Base-by-base conservation (phyloP, 1,284 basidiomycete species). In the Malassezia globosa region DNA sequence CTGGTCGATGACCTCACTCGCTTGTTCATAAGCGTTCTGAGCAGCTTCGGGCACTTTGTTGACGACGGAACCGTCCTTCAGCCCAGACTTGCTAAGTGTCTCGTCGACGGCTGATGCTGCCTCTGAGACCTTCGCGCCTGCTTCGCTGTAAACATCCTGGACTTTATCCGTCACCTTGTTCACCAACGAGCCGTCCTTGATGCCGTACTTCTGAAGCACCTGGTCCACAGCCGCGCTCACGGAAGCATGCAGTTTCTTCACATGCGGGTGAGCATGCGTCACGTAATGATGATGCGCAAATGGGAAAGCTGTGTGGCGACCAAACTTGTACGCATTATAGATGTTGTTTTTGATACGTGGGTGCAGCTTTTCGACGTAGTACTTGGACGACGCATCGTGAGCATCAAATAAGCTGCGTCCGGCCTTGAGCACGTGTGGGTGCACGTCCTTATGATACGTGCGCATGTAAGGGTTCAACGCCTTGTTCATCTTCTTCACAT, bases 401-500 rank as follows among this genome's bases (percentile, higher is more conserved):
- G 57, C 55, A 7, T 55, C 51, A 7, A 58, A 29, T 45, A 60
- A 54, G 45, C 60, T 55, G 26, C 45, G 48, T 26, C 57, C 56
- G 3, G 59, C 64, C 34, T 51, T 44, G 23, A 55, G 38, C 11
- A 69, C 50, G 37, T 69, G 60, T n/a, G 68, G 66, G 29, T 58
- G 56, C n/a, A 70, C 55, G 29, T 70, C 68, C 39, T 65, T 60
- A n/a, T 55, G 37, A 50, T 38, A 66, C 60, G 47, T 63, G 58
- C 24, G 57, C 57, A 51, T 24, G 31, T 69, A 69, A 0, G 66
- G 66, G 54, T 63, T 60, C 48, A 64, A 39, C 4, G 57, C 40
- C 36, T 54, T 57, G 51, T 57, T 37, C 16, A 55, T n/a, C 40
- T 51, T 33, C 54, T 64, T 53, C 41, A 70, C 44, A 38, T 67